Conservation (phyloP, 805 yeast species). For the Starmerella stellata region DNA sequence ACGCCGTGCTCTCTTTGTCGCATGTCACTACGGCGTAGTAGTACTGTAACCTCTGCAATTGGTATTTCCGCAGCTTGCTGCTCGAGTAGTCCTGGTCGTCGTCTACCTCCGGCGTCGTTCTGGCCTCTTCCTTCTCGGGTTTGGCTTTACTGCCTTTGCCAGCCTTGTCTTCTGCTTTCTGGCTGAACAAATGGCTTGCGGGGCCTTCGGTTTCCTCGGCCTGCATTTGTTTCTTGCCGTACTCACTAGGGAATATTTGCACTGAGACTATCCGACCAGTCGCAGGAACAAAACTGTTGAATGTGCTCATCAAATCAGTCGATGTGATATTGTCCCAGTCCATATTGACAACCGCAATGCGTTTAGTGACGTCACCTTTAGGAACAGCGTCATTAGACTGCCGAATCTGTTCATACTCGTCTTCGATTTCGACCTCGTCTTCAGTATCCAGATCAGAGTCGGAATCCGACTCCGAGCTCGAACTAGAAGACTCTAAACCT, state of each 20-base stretch:
- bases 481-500: conserved; percentile 3
- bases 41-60: conserved; percentile 78
- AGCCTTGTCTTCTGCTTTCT: conserved; percentile 14
- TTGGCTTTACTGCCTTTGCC: conserved; percentile 21
- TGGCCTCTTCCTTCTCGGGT: conserved; percentile 21
- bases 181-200: conserved; percentile 59
- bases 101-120: conserved; percentile 30
- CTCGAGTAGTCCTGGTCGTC: conserved; percentile 68
- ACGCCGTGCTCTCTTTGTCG: conserved; percentile 54
- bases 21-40: conserved; percentile 82
- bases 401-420: conserved; percentile 23
- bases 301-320: conserved; percentile 74
- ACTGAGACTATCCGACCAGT: conserved; percentile 55
- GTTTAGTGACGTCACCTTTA: conserved; percentile 64
- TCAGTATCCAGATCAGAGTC: conserved; percentile 6
- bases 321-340: conserved; percentile 96
- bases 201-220: conserved; percentile 87
- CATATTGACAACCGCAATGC: conserved; percentile 82
- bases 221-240: conserved; percentile 80
- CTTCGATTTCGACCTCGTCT: conserved; percentile 17
- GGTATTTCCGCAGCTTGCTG: conserved; percentile 70
- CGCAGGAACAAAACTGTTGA: conserved; percentile 64
- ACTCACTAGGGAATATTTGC: conserved; percentile 69
- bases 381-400: conserved; percentile 36
- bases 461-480: conserved; percentile 4